Evolutionary conservation across 106 monocot species (phyloP).

Genomic region (Dendrobium nobile): DNA sequence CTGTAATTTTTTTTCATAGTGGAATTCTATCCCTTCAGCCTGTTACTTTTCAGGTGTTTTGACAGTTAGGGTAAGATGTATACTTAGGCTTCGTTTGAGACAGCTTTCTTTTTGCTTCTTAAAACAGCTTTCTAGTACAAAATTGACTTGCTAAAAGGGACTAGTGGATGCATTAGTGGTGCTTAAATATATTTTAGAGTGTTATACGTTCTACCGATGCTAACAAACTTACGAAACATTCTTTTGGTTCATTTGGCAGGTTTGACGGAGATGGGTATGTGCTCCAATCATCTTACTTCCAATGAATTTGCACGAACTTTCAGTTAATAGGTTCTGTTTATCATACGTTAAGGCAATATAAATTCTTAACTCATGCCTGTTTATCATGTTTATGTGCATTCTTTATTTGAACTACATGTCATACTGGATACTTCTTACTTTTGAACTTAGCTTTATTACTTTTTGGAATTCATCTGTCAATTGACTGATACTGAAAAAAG

Average conservation of each 20-base stretch:
- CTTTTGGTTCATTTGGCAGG: slow-evolving; percentile 44
- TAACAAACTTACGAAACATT: not conserved
- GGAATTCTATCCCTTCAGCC: not conserved
- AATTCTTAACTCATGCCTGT: not conserved
- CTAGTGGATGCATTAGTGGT: not conserved
- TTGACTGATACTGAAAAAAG: not conserved
- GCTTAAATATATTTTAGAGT: not conserved
- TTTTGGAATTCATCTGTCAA: not conserved
- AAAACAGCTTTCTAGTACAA: too few species aligned
- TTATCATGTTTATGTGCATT: not conserved
- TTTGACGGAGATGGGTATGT: slow-evolving; percentile 93
- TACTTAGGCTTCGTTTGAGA: not conserved
- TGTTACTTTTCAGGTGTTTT: not conserved
- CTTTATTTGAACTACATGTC: not conserved
- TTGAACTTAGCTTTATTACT: not conserved
- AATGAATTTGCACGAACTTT: not conserved
- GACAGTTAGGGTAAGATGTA: not conserved
- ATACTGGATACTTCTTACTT: not conserved
- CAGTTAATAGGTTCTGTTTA: not conserved
- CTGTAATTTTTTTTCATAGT: too few species aligned
- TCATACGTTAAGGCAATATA: not conserved
- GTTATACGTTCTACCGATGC: not conserved
- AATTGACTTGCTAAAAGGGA: not conserved
- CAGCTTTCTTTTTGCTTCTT: too few species aligned
- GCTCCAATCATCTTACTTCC: not conserved